phyloP scores from a whole-genome alignment of 1,139 yeast genomes.

The Yamadazyma triangularis region DNA sequence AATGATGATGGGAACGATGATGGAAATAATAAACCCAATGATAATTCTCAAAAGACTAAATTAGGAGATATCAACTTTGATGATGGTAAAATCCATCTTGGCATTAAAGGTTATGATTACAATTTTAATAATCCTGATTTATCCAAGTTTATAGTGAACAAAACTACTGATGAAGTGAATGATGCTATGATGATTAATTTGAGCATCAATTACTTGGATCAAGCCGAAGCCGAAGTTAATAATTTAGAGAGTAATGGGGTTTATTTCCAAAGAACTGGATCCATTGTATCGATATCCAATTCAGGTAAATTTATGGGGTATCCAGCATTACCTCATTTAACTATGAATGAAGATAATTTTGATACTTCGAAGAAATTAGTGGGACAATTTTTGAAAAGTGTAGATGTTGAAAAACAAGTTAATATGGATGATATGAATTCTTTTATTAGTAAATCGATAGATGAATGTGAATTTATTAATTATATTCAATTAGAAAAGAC shows the following conservation, averaged over 20 bases:
- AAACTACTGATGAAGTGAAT: constrained; percentile 16
- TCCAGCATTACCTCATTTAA: constrained; percentile 55
- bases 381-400: constrained; percentile 35
- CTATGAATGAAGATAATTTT: constrained; percentile 41
- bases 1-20: constrained; percentile 2
- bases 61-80: constrained; percentile 25
- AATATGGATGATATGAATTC: constrained; percentile 37
- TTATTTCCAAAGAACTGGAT: constrained; percentile 68
- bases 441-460: constrained; percentile 29
- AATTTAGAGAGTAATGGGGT: constrained; percentile 55
- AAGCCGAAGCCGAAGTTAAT: constrained; percentile 41
- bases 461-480: constrained; percentile 68
- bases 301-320: constrained; percentile 73
- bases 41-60: constrained; percentile 29
- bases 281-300: constrained; percentile 56
- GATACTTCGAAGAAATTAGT: constrained; percentile 34
- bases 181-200: constrained; percentile 30
- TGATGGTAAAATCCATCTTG: constrained; percentile 24
- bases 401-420: constrained; percentile 31
- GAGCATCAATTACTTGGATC: constrained; percentile 28
- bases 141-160: constrained; percentile 9
- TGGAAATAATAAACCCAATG: constrained; percentile 5
- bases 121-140: constrained; percentile 19
- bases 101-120: constrained; percentile 21
- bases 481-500: constrained; percentile 69